Conservation (phyloP, 305 asterid genomes). For the Solanum hybrid region DNA sequence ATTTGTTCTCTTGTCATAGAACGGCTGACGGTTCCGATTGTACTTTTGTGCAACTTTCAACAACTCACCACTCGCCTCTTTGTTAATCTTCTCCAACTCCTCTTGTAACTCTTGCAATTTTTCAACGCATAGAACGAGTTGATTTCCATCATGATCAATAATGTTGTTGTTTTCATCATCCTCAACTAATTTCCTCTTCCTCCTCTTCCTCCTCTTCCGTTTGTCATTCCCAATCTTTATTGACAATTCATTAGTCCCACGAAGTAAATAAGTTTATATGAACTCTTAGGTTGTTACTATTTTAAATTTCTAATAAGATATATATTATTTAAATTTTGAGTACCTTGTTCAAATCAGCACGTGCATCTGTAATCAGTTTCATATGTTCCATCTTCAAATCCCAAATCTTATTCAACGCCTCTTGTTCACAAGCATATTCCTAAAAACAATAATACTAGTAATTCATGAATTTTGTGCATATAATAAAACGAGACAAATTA, state of each 20-base stretch:
- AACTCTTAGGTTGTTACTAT: not conserved
- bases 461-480: not conserved
- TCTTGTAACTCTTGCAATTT: not conserved
- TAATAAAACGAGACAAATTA: not conserved
- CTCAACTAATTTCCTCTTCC: not conserved
- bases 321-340: not conserved
- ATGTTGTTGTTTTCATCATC: not conserved
- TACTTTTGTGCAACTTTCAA: not conserved
- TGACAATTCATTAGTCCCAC: not conserved
- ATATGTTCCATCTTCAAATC: not conserved
- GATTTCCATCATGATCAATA: not conserved
- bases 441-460: not conserved
- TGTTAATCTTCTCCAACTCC: not conserved
- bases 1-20: not conserved
- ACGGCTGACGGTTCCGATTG: not conserved
- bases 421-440: not conserved
- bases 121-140: not conserved
- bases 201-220: not conserved
- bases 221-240: not conserved
- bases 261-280: not conserved
- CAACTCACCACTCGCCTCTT: not conserved
- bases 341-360: not conserved
- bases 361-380: not conserved
- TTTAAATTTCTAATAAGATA: not conserved
- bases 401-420: not conserved